A percentile compares a stretch with the other conserved stretches of the same genome.
Conservation (phyloP, 257 asterid genomes). For the Solanum piurae region DNA sequence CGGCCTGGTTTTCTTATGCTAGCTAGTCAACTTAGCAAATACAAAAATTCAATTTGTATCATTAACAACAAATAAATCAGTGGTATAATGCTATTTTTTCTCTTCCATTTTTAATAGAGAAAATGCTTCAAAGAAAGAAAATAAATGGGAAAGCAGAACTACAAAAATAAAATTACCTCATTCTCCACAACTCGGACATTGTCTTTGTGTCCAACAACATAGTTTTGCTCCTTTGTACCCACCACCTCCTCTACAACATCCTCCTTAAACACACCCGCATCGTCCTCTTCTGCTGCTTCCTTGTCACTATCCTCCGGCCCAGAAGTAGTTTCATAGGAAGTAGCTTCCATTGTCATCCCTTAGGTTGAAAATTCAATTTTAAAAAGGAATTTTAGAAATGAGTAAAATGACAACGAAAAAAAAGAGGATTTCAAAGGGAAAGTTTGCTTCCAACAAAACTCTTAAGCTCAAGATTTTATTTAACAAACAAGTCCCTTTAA, state of each 20-base stretch:
- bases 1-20: background rate
- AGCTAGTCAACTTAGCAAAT: background rate
- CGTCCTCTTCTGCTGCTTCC: background rate
- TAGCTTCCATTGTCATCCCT: background rate
- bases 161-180: background rate
- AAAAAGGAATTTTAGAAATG: background rate
- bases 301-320: background rate
- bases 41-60: background rate
- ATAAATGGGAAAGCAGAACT: background rate
- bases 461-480: background rate
- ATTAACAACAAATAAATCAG: background rate
- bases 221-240: background rate
- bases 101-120: background rate
- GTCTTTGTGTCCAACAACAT: background rate
- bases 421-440: background rate
- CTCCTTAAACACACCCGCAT: background rate
- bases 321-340: background rate
- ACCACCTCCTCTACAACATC: background rate
- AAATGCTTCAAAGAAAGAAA: background rate
- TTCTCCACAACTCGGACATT: background rate
- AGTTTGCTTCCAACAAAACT: background rate
- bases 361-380: background rate
- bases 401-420: background rate
- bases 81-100: background rate
- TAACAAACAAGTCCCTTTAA: background rate